Conservation (phyloP, 208 protist species). For the Balamuthia mandrillaris region DNA sequence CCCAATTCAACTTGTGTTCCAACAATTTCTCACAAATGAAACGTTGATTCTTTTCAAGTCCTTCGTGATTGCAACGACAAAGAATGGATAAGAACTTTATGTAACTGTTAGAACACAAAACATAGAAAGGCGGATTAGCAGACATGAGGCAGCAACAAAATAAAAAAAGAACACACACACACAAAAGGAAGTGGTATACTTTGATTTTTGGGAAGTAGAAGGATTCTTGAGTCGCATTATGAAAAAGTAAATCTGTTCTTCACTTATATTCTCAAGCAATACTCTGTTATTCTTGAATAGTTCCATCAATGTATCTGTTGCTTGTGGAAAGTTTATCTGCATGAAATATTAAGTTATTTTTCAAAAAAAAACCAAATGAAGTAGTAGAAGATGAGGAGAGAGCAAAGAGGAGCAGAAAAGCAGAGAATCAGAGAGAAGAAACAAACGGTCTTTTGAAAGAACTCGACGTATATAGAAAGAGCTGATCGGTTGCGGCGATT, state of each 20-base stretch:
- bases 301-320: constrained; percentile 33
- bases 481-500: constrained; percentile 8
- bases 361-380: too few relatives aligned
- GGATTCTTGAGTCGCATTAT: constrained; percentile 12
- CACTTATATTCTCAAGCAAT: constrained; percentile 19
- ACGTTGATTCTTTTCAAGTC: not conserved
- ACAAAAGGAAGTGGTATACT: too few relatives aligned
- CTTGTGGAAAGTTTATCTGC: constrained; percentile 20
- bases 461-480: constrained; percentile 24
- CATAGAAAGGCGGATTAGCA: too few relatives aligned
- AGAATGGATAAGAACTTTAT: constrained; percentile 39
- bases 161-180: too few relatives aligned
- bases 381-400: not conserved
- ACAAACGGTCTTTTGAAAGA: not conserved
- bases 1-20: too few relatives aligned
- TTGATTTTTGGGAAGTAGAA: too few relatives aligned
- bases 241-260: constrained; percentile 34
- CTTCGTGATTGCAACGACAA: not conserved
- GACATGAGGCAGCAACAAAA: too few relatives aligned
- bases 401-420: not conserved
- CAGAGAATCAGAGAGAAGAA: too few relatives aligned
- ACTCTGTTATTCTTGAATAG: constrained; percentile 22
- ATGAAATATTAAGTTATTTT: too few relatives aligned
- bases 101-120: too few relatives aligned
- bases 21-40: constrained; percentile 20